Conservation (phyloP, 805 yeast genomes). For the Candida pseudofarinosa region DNA sequence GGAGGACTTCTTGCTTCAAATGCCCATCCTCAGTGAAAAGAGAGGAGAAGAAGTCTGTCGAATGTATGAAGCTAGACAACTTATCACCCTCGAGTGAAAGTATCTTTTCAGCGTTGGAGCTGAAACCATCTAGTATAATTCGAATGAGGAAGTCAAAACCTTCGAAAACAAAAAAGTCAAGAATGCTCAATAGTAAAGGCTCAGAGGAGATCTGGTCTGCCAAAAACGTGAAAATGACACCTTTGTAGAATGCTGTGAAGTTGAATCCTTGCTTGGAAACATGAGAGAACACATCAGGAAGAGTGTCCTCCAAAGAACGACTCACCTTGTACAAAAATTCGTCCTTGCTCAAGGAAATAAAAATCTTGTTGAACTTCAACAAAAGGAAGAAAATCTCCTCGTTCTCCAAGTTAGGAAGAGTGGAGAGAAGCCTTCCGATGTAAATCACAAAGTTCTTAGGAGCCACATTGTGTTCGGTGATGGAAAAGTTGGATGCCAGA, state of each 20-base stretch:
- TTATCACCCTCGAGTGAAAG: constrained; percentile 20
- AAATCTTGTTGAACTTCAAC: constrained; percentile 29
- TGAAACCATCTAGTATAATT: constrained; percentile 21
- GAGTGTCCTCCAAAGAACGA: constrained; percentile 34
- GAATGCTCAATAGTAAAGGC: constrained; percentile 9
- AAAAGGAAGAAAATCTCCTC: constrained; percentile 31
- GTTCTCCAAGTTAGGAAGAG: constrained; percentile 15
- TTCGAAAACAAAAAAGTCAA: constrained; percentile 37
- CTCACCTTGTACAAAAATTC: constrained; percentile 34
- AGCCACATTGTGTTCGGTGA: constrained; percentile 7
- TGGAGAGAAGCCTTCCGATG: constrained; percentile 15
- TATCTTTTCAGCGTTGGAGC: constrained; percentile 12
- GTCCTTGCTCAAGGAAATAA: constrained; percentile 21
- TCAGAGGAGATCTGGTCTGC: constrained; percentile 9
- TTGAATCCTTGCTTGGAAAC: constrained; percentile 35
- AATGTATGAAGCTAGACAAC: constrained; percentile 16
- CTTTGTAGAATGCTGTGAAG: constrained; percentile 17
- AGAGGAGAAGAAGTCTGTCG: constrained; percentile 13
- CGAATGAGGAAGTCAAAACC: constrained; percentile 35
- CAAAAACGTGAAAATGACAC: constrained; percentile 17
- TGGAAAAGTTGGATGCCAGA: constrained; percentile 3
- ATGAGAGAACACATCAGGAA: constrained; percentile 24
- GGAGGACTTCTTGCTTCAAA: constrained; percentile 12
- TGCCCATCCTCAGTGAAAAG: not conserved
- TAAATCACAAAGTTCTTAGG: constrained; percentile 20